Base-by-base conservation (phyloP, 225 moss, liverwort and hornwort genomes). In the Takakia lepidozioides region DNA sequence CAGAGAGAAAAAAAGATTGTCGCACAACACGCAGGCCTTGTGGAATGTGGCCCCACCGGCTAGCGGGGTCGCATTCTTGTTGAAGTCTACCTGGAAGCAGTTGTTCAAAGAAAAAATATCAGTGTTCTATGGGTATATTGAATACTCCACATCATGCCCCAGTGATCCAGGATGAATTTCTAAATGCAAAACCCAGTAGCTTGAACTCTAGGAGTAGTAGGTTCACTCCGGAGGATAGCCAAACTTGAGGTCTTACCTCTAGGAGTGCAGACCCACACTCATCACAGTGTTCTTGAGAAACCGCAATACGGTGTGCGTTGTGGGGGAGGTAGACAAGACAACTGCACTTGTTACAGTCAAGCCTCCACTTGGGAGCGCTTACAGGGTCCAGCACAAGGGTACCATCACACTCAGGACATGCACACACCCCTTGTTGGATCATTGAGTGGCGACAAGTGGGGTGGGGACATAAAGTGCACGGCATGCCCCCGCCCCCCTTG, bases 351-450 rank as follows among this genome's bases (percentile, higher is more conserved):
- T 95, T 95, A 60, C 95, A 95, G 69, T 95, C 90, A 46, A 95
- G 87, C 48, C 95, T 86, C 95, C 95, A 95, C 62, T 95, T 95
- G 5, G 95, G 95, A 48, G 87, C 90, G 75, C 95, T 95, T 30
- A 95, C 87, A 16, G 90, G 90, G 61, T 95, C 95, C 19, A 95
- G 95, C 27, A 95, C 86, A 35, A 95, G 64, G 28, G 90, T 91
- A 50, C 95, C 95, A 28, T 95, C 90, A 62, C 95, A 95, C 68
- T 95, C 95, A 8, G 90, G 87, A 56, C 95, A 95, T n/a, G 95
- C 90, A 57, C 90, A 90, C 16, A 95, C 90, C 35, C 95, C 95
- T 67, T 85, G 87, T 59, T 87, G 90, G 21, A 84, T 72, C 84
- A 87, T 81, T 19, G 95, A 95, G 57, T 95, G 92, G 21, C 87